Evolutionary conservation across 2,329 filamentous ascomycete species (phyloP).

Genomic region (Bipolaris bicolor): DNA sequence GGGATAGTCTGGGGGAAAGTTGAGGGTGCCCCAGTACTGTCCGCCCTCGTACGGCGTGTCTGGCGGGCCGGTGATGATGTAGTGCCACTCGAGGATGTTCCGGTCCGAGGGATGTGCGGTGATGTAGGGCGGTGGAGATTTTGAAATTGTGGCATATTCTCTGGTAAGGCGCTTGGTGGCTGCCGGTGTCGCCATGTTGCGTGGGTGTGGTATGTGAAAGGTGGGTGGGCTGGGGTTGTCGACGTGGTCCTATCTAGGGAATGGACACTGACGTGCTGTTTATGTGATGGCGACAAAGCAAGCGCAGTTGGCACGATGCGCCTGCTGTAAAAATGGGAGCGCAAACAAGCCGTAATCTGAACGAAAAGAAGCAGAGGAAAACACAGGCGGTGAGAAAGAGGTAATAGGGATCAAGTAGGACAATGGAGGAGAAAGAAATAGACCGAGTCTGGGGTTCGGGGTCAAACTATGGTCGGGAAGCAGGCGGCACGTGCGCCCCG

Average conservation of each 20-base stretch:
- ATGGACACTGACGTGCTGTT: conserved; percentile 7
- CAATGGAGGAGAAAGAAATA: background rate
- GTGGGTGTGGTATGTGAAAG: conserved; percentile 5
- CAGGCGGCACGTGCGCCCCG: conserved; percentile 23
- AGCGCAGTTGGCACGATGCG: background rate
- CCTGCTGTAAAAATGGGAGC: background rate
- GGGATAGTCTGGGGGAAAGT: conserved; percentile 95
- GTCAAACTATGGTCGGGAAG: conserved; percentile 7
- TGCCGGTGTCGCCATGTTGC: conserved; percentile 48
- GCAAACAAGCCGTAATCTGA: background rate
- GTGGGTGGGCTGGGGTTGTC: conserved; percentile 4
- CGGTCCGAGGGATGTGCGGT: conserved; percentile 85
- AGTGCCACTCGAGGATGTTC: conserved; percentile 96
- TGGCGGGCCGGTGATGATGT: conserved; percentile 92
- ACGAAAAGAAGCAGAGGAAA: background rate
- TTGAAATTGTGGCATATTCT: conserved; percentile 69
- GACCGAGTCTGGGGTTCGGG: background rate
- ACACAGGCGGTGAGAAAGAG: background rate
- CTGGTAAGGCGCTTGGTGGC: conserved; percentile 60
- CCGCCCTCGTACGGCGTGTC: conserved; percentile 92
- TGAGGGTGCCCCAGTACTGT: conserved; percentile 97
- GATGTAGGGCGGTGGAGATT: conserved; percentile 88
- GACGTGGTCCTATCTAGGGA: conserved; percentile 1
- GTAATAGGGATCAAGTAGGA: background rate
- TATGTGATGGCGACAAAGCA: conserved; percentile 11